These are phyloP conservation scores for Plasmodium vinckei DNA, from an alignment of 169 alveolate genomes.

Conservation along the genomic window DNA sequence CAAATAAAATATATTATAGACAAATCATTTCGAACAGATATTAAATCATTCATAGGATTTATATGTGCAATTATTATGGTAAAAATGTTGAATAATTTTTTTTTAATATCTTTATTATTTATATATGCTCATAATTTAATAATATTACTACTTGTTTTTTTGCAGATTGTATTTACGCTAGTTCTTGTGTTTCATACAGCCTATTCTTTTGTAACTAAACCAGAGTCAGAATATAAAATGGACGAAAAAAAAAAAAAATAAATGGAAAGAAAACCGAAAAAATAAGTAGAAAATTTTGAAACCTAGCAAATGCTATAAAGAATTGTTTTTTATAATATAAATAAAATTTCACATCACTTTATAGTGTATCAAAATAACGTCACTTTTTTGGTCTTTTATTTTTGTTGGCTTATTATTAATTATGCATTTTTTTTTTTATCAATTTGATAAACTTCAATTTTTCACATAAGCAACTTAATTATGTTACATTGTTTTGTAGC, in stretches of 20 bases:
- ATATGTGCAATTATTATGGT: slow-evolving; percentile 44
- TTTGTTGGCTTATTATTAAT: too few relatives aligned
- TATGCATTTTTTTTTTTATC: too few relatives aligned
- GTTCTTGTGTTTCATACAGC: slow-evolving; percentile 25
- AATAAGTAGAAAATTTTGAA: not conserved
- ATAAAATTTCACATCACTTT: too few relatives aligned
- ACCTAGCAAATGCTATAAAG: not conserved
- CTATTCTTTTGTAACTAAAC: not conserved
- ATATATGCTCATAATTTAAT: not conserved
- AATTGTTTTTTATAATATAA: too few relatives aligned
- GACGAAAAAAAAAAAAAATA: slow-evolving; percentile 14
- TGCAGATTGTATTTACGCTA: slow-evolving; percentile 8
- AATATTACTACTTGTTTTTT: not conserved
- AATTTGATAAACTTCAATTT: too few relatives aligned
- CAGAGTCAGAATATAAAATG: not conserved
- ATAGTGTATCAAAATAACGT: too few relatives aligned
- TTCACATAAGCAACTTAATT: too few relatives aligned
- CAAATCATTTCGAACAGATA: slow-evolving; percentile 44
- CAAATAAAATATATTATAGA: slow-evolving; percentile 42
- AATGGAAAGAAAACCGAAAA: not conserved
- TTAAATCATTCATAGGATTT: slow-evolving; percentile 39
- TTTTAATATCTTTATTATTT: too few relatives aligned
- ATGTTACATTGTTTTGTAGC: too few relatives aligned
- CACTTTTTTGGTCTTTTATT: too few relatives aligned
- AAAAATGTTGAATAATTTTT: not conserved